Evolutionary conservation across 2,329 filamentous ascomycete species (phyloP).

Genomic region (Penicillium sp.): DNA sequence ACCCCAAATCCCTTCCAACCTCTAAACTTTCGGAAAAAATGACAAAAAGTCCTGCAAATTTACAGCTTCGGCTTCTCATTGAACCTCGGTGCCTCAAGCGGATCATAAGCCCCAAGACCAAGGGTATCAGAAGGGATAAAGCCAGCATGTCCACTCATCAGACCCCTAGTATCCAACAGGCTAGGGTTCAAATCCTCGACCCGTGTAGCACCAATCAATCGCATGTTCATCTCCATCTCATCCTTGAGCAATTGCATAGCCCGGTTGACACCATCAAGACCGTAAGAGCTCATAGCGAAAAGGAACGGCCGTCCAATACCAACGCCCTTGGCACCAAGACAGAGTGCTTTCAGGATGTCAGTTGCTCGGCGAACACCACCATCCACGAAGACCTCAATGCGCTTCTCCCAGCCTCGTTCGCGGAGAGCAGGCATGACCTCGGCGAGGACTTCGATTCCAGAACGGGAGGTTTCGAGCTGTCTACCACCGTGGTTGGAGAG

Average conservation of each 20-base stretch:
- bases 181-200: conserved; percentile 76
- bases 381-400: conserved; percentile 86
- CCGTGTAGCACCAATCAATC: conserved; percentile 75
- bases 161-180: conserved; percentile 72
- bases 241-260: conserved; percentile 92
- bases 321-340: conserved; percentile 85
- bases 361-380: conserved; percentile 87
- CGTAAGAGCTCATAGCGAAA: conserved; percentile 94
- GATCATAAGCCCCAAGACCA: conserved; percentile 57
- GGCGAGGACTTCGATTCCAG: conserved; percentile 83
- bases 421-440: conserved; percentile 89
- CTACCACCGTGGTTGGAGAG: conserved; percentile 94
- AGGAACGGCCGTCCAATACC: conserved; percentile 94
- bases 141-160: conserved; percentile 59
- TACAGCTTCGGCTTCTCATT: conserved; percentile 50
- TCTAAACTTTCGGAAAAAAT: no score
- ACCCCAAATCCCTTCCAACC: no score
- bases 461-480: conserved; percentile 88
- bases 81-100: conserved; percentile 48
- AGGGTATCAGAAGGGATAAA: conserved; percentile 62
- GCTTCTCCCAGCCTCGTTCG: conserved; percentile 67
- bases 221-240: conserved; percentile 99
- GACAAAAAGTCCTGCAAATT: neutral
- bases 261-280: conserved; percentile 78
- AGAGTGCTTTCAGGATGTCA: conserved; percentile 93